Percentiles rank a stretch among this genome's conserved stretches.
These are phyloP conservation scores for Zizania latifolia DNA, from an alignment of 176 grass and related monocot species.

Conservation along the genomic window DNA sequence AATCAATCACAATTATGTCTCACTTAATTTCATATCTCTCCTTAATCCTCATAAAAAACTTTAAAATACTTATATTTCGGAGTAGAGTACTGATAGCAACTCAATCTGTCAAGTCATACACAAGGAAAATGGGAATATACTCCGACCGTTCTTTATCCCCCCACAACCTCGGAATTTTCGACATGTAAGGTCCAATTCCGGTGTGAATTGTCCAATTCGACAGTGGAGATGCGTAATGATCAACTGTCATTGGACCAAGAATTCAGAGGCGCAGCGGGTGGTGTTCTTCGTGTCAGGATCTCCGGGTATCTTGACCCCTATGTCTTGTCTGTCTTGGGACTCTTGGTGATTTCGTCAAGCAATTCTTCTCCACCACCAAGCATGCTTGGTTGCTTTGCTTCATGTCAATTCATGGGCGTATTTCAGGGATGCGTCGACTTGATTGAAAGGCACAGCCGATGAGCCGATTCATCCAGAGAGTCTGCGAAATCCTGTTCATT, in stretches of 20 bases:
- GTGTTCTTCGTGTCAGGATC: background rate
- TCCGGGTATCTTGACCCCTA: background rate
- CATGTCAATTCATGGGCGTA: background rate
- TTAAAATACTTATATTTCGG: too few species aligned
- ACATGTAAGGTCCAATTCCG: background rate
- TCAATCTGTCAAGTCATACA: background rate
- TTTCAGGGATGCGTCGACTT: background rate
- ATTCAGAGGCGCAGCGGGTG: background rate
- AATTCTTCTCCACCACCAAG: background rate
- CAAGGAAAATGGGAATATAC: background rate
- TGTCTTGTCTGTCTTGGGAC: conserved; percentile 14
- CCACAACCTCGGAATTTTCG: background rate
- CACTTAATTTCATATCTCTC: too few species aligned
- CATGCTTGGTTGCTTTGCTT: background rate
- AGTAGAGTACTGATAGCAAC: too few species aligned
- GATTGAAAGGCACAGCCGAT: background rate
- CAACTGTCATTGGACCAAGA: background rate
- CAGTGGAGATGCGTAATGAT: background rate
- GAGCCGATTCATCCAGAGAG: background rate
- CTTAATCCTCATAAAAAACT: too few species aligned
- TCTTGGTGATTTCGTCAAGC: background rate
- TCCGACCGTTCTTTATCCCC: background rate
- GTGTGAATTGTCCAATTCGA: background rate
- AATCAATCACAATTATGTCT: too few species aligned
- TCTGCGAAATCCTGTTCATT: too few species aligned